Base-by-base conservation (phyloP, 208 protist species). In the Trypanosomatidae sp. region DNA sequence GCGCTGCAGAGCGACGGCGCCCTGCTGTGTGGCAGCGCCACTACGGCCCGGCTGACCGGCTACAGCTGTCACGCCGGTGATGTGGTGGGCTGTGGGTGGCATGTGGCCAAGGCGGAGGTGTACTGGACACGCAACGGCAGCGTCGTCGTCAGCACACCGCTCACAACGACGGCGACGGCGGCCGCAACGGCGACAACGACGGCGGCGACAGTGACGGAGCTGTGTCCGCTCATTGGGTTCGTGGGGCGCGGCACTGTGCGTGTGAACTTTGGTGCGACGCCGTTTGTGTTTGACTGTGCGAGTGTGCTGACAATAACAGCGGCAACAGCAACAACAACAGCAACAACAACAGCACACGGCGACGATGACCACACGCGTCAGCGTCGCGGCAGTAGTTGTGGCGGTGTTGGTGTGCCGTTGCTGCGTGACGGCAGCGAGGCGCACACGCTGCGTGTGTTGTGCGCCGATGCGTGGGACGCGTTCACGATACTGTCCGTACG, bases 51-150 rank as follows among this genome's bases (percentile, higher is more conserved):
- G 18, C 40, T 60, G 0, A 69, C 64, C 7, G 84, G 81, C 15
- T 74, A 40, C 20, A 74, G 53, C 4, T 91, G 87, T 50, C 51
- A 53, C 15, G 61, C 74, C 23, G 88, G 85, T 20, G 80, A 93
- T 52, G 71, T 86, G 10, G 71, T 92, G 4, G 88, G 88, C 6
- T 95, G 88, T 49, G 88, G 88, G 19, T 86, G 82, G 78, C 63
- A 72, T 41, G 54, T 45, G 13, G 71, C 70, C 19, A 51, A 47
- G 15, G 54, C 42, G 20, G 62, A 78, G 30, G 41, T 91, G 22
- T 95, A 67, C 46, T 95, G 81, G 80, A 93, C 84, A 2, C 56
- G 69, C 7, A 92, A 95, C 55, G 88, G 88, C 21, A 73, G 54
- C 18, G 25, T 72, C 20, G 55, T 92, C 23, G 55, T 74, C 20